A percentile compares a stretch with the other conserved stretches of the same genome.
phyloP scores from a whole-genome alignment of 305 asterid species.

The Nicotiana rustica region DNA sequence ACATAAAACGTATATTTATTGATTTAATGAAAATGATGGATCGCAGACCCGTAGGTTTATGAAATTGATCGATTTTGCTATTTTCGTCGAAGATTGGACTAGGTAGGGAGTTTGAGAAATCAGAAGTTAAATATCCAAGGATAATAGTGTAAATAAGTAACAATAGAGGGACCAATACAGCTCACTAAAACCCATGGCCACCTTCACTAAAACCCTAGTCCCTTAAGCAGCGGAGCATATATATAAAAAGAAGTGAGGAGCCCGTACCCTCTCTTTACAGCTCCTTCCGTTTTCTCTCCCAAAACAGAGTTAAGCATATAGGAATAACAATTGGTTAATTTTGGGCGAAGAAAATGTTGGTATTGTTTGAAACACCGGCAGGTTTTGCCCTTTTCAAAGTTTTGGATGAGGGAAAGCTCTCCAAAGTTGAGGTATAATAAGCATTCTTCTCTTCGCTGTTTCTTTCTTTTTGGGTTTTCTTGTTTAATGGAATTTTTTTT shows the following conservation, averaged over 20 bases:
- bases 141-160: not conserved
- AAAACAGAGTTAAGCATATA: no score
- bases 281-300: conserved; percentile 9
- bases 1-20: no score
- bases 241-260: not conserved
- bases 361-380: conserved; percentile 85
- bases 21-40: no score
- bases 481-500: not conserved
- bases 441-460: not conserved
- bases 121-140: not conserved
- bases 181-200: not conserved
- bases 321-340: no score
- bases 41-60: no score
- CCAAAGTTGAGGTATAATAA: conserved; percentile 74
- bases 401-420: conserved; percentile 80
- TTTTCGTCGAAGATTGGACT: no score
- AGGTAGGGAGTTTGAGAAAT: no score
- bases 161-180: not conserved
- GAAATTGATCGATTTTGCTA: no score
- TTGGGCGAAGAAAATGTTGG: conserved; percentile 52
- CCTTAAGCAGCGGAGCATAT: not conserved
- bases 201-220: not conserved
- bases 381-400: conserved; percentile 94
- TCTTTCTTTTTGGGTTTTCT: not conserved
- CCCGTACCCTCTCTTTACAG: not conserved